Evolutionary conservation across 2,329 filamentous ascomycete genomes (phyloP), one percentile per base, ranked within the genome.

Genomic region (Endothia cerciana): DNA sequence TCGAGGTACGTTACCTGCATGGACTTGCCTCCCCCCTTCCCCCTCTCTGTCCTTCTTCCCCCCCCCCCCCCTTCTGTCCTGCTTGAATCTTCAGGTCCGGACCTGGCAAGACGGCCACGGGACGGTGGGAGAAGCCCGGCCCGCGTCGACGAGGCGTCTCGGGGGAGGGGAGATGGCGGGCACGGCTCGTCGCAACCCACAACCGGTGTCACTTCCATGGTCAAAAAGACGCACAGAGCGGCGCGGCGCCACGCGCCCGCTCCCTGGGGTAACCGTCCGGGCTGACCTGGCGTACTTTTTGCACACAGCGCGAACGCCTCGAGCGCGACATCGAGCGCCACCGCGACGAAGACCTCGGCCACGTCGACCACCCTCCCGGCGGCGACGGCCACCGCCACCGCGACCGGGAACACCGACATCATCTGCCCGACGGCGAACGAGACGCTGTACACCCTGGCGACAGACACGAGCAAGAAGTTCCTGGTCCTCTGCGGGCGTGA

Each of bases 401-500:
- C 63, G 25, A 43, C 45, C 0, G 36, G 62, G 2, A 40, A 62
- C 2, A 8, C 57, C 1, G 63, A 56, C 17, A 71, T 74, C 60
- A n/a, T 53, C 25, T 79, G 77, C 58, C 77, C 77, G 1, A 13
- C 49, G 17, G 71, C 74, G 66, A 79, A 80, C 69, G 70, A 72
- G 40, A 78, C 77, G 6, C 68, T 74, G n/a, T 78, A 76, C 69
- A 63, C 67, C 3, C 51, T 71, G 19, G 40, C 65, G 36, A 59
- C 65, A 3, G 47, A 58, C 0, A 60, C 67, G 30, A 56, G 69
- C 36, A 71, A 71, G 41, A 69, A 67, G 22, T 79, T 73, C 67
- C 49, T 75, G 1, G 66, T 79, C 7, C 66, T 78, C 10, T 79
- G 77, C 67, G 73, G 75, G 22, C 64, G 74, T 36, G 77, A 79